phyloP scores from a whole-genome alignment of 1,284 basidiomycete genomes.

The Neonothopanus nambi region DNA sequence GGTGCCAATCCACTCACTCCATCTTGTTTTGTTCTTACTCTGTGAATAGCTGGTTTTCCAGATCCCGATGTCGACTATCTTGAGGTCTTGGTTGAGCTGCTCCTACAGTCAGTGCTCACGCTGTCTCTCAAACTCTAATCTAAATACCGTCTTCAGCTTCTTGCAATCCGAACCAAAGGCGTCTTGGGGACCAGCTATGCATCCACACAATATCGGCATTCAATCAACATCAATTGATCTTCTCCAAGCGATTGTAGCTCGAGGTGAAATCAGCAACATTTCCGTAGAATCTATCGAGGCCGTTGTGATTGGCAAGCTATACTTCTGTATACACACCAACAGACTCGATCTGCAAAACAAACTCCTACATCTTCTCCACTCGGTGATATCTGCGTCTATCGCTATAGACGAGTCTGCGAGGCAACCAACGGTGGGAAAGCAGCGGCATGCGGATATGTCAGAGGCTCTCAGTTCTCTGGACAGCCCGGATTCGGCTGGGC shows the following conservation, averaged over 20 bases:
- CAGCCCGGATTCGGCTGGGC: conserved; percentile 9
- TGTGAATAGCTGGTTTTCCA: conserved; percentile 45
- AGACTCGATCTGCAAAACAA: conserved; percentile 89
- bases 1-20: conserved; percentile 19
- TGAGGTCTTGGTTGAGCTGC: conserved; percentile 68
- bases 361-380: conserved; percentile 88
- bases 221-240: conserved; percentile 81
- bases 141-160: conserved; percentile 47
- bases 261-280: conserved; percentile 70
- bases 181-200: conserved; percentile 50
- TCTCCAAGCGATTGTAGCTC: conserved; percentile 78
- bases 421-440: conserved; percentile 23
- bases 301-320: conserved; percentile 75
- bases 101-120: conserved; percentile 62
- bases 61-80: conserved; percentile 68
- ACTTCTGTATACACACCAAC: conserved; percentile 66
- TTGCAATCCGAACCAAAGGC: conserved; percentile 73
- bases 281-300: conserved; percentile 69
- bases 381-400: conserved; percentile 68
- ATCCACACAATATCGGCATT: conserved; percentile 59
- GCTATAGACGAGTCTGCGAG: conserved; percentile 24
- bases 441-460: conserved; percentile 29
- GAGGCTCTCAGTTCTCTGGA: conserved; percentile 29
- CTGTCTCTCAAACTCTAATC: conserved; percentile 5
- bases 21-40: conserved; percentile 18